Conservation (phyloP, 2,329 filamentous ascomycete species). For the Monilinia fructicola region DNA sequence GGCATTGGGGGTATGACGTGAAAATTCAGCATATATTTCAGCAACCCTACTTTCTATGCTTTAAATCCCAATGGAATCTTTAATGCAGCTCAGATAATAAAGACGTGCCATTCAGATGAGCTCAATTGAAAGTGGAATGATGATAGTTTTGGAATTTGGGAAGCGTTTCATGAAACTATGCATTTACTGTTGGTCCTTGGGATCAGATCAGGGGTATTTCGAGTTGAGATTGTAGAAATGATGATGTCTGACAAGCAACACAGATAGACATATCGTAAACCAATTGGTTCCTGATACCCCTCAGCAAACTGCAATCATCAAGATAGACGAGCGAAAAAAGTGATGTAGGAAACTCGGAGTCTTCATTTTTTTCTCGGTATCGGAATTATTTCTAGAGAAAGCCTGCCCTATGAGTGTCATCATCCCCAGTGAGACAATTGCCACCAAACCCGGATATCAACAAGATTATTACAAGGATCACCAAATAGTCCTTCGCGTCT, state of each 20-base stretch:
- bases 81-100: too few relatives aligned
- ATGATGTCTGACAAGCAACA: conserved; percentile 6
- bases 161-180: too few relatives aligned
- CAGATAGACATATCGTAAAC: not conserved
- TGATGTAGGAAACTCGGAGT: not conserved
- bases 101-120: too few relatives aligned
- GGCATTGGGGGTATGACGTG: too few relatives aligned
- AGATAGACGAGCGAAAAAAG: not conserved
- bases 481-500: not conserved
- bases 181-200: not conserved
- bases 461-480: conserved; percentile 11
- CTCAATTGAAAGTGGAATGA: too few relatives aligned
- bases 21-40: too few relatives aligned
- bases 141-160: too few relatives aligned
- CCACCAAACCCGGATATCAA: conserved; percentile 15
- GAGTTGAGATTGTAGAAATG: not conserved
- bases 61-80: too few relatives aligned
- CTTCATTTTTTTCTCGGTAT: not conserved
- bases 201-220: not conserved
- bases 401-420: not conserved
- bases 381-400: not conserved
- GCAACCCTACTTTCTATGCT: too few relatives aligned
- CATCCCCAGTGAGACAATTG: not conserved
- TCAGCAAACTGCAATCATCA: not conserved
- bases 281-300: not conserved